phyloP scores from a whole-genome alignment of 225 moss, liverwort and hornwort species.

The Physcomitrellopsis africana region DNA sequence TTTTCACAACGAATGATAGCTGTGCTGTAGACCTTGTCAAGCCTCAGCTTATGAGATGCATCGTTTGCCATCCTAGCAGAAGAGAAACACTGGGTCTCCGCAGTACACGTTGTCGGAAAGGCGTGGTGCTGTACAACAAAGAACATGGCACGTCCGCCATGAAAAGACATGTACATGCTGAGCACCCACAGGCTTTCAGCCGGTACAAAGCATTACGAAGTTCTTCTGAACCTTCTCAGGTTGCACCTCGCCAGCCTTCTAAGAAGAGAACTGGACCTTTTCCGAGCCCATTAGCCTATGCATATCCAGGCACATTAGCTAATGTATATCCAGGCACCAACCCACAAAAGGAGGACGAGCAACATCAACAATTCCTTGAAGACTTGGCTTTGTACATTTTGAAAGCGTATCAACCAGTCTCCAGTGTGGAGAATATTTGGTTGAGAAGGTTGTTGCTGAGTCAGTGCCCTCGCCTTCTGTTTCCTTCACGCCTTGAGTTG shows the following conservation, averaged over 20 bases:
- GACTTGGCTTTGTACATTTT: constrained; percentile 50
- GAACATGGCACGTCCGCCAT: constrained; percentile 61
- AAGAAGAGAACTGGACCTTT: constrained; percentile 53
- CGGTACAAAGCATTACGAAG: constrained; percentile 55
- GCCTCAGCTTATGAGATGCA: constrained; percentile 67
- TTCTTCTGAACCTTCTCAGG: constrained; percentile 45
- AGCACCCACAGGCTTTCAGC: constrained; percentile 54
- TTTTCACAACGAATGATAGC: constrained; percentile 62
- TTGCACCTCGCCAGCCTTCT: constrained; percentile 55
- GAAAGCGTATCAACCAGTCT: constrained; percentile 46
- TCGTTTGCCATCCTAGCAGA: constrained; percentile 62
- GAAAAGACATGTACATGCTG: constrained; percentile 60
- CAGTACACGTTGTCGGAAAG: constrained; percentile 58
- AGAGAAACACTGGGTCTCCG: constrained; percentile 55
- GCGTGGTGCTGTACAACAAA: constrained; percentile 62
- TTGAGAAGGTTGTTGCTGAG: constrained; percentile 53
- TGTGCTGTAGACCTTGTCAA: constrained; percentile 59
- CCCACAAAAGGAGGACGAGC: constrained; percentile 56
- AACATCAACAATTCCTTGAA: constrained; percentile 55
- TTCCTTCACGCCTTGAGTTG: constrained; percentile 54
- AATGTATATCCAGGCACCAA: constrained; percentile 39
- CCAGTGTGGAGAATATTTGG: constrained; percentile 50
- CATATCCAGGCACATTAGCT: constrained; percentile 35
- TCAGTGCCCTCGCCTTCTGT: constrained; percentile 48
- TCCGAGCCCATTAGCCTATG: constrained; percentile 33